phyloP scores from a whole-genome alignment of 306 rosid species.

The Prunus fruticosa region DNA sequence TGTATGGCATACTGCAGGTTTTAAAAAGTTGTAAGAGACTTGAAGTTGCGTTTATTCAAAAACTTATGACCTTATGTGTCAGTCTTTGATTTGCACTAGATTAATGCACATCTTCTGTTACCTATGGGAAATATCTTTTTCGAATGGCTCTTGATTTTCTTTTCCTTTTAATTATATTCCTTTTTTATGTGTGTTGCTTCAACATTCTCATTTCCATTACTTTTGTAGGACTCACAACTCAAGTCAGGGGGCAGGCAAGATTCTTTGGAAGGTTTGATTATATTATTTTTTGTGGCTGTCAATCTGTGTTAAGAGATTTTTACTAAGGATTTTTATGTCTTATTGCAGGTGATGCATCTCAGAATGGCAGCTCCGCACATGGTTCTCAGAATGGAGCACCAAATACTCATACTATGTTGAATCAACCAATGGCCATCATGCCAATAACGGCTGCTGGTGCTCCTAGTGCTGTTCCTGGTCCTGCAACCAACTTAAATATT shows the following conservation, averaged over 20 bases:
- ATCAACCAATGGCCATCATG: conserved; percentile 59
- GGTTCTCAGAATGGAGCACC: conserved; percentile 80
- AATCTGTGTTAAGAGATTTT: conserved; percentile 10
- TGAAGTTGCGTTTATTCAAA: no score
- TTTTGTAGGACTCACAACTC: conserved; percentile 71
- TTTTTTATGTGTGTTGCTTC: not conserved
- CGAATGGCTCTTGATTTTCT: not conserved
- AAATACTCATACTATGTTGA: conserved; percentile 56
- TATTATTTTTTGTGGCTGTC: conserved; percentile 26
- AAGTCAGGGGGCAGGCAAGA: conserved; percentile 80
- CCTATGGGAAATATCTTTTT: not conserved
- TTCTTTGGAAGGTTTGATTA: conserved; percentile 78
- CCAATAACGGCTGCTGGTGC: conserved; percentile 72
- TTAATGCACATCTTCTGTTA: not conserved
- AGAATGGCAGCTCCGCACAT: conserved; percentile 69
- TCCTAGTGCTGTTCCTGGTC: conserved; percentile 76
- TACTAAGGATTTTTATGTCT: conserved; percentile 20
- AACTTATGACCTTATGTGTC: not conserved
- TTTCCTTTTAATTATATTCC: not conserved
- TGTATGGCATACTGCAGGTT: not conserved
- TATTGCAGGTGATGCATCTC: conserved; percentile 71
- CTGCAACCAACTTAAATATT: conserved; percentile 85
- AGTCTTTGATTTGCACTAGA: not conserved
- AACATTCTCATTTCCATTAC: conserved; percentile 20
- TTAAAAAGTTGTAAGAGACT: no score